phyloP scores from a whole-genome alignment of 2,329 filamentous ascomycete species.

The Periconia digitata region DNA sequence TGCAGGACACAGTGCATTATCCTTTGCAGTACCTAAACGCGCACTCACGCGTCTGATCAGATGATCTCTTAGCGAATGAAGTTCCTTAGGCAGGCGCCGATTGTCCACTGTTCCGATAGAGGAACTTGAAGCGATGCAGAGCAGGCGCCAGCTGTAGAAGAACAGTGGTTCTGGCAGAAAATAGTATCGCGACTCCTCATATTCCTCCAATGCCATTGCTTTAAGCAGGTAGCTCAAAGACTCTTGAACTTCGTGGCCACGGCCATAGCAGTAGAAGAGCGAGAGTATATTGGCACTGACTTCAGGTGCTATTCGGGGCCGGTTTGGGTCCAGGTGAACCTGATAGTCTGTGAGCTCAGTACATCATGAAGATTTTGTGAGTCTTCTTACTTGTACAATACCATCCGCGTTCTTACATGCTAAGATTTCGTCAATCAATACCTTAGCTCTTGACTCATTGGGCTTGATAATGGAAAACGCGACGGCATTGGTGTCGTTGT shows the following conservation, averaged over 20 bases:
- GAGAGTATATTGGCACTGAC: neutral
- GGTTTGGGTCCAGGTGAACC: neutral
- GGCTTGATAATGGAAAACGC: neutral
- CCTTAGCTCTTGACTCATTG: neutral
- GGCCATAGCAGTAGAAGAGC: constrained; percentile 1
- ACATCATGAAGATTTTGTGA: neutral
- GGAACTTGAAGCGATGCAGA: neutral
- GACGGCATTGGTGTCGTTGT: neutral
- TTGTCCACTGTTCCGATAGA: neutral
- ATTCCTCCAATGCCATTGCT: neutral
- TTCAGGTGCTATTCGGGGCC: neutral
- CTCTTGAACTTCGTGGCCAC: neutral
- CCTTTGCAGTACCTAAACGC: neutral
- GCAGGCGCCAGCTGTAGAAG: neutral
- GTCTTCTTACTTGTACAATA: neutral
- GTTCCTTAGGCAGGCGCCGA: neutral
- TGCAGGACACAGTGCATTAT: neutral
- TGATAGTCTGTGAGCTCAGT: neutral
- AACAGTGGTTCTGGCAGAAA: neutral
- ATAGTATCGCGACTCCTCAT: neutral
- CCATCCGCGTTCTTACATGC: constrained; percentile 1
- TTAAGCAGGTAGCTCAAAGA: neutral
- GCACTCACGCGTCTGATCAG: neutral
- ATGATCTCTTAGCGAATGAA: neutral
- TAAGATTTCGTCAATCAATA: neutral